phyloP scores from a whole-genome alignment of 176 grass and related monocot species.

The Ensete ventricosum region DNA sequence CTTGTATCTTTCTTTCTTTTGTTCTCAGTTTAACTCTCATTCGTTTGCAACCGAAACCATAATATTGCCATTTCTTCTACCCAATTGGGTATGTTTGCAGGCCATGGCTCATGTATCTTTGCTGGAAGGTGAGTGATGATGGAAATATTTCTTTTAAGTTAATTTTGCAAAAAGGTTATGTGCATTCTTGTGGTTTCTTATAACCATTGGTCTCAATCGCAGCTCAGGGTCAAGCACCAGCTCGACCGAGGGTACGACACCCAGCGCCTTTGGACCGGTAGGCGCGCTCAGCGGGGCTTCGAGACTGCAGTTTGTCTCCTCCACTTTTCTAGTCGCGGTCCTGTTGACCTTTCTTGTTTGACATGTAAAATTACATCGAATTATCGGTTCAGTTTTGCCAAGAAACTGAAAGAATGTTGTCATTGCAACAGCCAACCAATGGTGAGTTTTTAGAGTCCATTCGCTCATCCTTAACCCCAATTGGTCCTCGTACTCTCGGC shows the following conservation, averaged over 20 bases:
- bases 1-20: neutral
- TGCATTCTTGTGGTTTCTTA: slow-evolving; percentile 1
- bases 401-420: slow-evolving; percentile 30
- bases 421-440: neutral
- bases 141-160: neutral
- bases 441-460: neutral
- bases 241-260: slow-evolving; percentile 1
- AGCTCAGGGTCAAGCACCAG: slow-evolving; percentile 49
- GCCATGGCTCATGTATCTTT: slow-evolving; percentile 81
- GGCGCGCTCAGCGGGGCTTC: slow-evolving; percentile 37
- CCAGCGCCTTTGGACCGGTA: slow-evolving; percentile 49
- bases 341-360: slow-evolving; percentile 36
- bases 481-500: neutral
- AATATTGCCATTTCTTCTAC: neutral
- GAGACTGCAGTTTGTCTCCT: slow-evolving; percentile 18
- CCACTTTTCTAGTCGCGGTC: slow-evolving; percentile 18
- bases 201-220: slow-evolving; percentile 20
- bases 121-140: slow-evolving; percentile 64
- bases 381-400: slow-evolving; percentile 36
- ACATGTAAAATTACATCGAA: slow-evolving; percentile 42
- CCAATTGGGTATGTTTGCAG: slow-evolving; percentile 37
- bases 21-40: neutral
- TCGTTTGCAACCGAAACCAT: neutral
- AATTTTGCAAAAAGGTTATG: neutral
- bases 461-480: neutral